A percentile compares a stretch with the other conserved stretches of the same genome.
Evolutionary conservation across 768 basidiomycete genomes (phyloP).

Genomic region (Leccinellum luteum): DNA sequence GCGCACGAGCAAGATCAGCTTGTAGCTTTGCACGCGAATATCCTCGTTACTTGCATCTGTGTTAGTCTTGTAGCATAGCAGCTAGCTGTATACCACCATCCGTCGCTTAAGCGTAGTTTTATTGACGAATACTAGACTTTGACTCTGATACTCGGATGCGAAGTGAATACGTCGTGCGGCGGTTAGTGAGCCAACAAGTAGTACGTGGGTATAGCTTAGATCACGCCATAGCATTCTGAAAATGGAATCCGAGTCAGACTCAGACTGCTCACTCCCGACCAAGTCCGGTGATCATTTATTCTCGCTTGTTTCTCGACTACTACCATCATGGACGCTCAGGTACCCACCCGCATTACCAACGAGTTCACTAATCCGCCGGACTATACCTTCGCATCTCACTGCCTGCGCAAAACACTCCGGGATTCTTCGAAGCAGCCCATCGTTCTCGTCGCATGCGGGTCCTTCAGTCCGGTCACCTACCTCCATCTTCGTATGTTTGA

Average conservation of each 20-base stretch:
- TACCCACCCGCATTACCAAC: constrained; percentile 18
- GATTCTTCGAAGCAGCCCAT: constrained; percentile 76
- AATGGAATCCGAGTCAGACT: background rate
- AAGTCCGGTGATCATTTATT: constrained; percentile 6
- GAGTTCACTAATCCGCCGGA: constrained; percentile 61
- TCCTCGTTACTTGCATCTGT: constrained; percentile 9
- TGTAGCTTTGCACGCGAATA: constrained; percentile 2
- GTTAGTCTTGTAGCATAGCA: constrained; percentile 25
- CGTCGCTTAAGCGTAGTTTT: background rate
- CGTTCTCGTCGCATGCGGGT: constrained; percentile 95
- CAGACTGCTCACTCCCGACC: constrained; percentile 1
- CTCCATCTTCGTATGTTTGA: constrained; percentile 99
- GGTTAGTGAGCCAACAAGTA: background rate
- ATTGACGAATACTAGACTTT: background rate
- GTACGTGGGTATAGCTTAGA: constrained; percentile 24
- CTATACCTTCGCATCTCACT: constrained; percentile 67
- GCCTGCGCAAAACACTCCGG: constrained; percentile 55
- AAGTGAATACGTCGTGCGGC: background rate
- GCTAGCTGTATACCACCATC: constrained; percentile 19
- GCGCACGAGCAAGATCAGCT: constrained; percentile 6
- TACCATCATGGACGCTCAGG: constrained; percentile 27
- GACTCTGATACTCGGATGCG: background rate
- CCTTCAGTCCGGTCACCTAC: constrained; percentile 97
- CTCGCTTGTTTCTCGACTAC: constrained; percentile 7
- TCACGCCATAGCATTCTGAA: background rate